Percentiles rank a stretch among this genome's conserved stretches.
These are phyloP conservation scores for Puccinia triticina DNA, from an alignment of 1,284 basidiomycete species.

Conservation along the genomic window DNA sequence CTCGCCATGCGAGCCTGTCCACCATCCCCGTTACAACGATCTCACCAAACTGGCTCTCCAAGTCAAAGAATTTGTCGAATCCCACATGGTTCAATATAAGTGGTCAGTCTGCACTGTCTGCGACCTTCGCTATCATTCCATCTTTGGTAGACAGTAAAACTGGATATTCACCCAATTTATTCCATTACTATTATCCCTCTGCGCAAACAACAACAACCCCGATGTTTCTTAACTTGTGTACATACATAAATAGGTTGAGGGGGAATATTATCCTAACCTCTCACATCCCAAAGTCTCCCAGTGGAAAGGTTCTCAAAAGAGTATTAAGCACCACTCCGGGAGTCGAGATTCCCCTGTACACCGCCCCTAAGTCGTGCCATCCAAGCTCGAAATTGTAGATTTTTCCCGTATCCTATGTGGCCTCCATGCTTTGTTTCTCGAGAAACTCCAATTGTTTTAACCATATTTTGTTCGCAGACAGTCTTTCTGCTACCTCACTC, in stretches of 20 bases:
- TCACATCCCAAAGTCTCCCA: constrained; percentile 33
- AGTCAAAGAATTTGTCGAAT: constrained; percentile 57
- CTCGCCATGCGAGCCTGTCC: neutral
- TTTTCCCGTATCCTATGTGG: too few species aligned
- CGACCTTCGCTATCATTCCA: neutral
- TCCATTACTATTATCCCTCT: neutral
- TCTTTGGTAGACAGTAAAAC: neutral
- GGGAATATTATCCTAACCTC: constrained; percentile 31
- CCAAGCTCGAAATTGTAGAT: constrained; percentile 4
- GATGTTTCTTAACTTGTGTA: neutral
- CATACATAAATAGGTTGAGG: constrained; percentile 1
- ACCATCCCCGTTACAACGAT: constrained; percentile 12
- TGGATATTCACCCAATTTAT: neutral
- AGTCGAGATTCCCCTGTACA: constrained; percentile 13
- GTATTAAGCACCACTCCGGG: neutral
- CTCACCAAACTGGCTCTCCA: constrained; percentile 54
- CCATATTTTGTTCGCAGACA: too few species aligned
- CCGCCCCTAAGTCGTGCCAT: neutral
- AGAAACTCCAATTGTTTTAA: too few species aligned
- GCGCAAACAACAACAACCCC: neutral
- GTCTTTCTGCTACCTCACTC: too few species aligned
- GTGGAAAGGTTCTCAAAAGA: constrained; percentile 26
- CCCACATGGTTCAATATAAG: constrained; percentile 59
- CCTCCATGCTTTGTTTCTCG: too few species aligned
- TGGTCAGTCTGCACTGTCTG: constrained; percentile 28